Percentiles rank a stretch among this genome's conserved stretches.
Conservation (phyloP, 2,329 filamentous ascomycete genomes). For the Cadophora sp. region DNA sequence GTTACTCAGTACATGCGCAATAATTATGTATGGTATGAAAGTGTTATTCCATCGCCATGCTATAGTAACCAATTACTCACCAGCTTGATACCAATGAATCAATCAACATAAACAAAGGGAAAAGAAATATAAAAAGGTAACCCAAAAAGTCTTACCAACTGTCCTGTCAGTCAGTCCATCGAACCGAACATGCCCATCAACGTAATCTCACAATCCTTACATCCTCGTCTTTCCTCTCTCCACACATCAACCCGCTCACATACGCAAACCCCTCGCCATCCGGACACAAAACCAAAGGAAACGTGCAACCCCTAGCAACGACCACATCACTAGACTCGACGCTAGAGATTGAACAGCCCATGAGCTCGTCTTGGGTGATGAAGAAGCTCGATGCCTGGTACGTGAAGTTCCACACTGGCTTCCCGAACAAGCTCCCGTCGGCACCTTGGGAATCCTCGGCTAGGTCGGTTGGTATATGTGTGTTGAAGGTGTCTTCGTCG, state of each 20-base stretch:
- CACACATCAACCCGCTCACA: slow-evolving; percentile 36
- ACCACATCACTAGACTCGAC: slow-evolving; percentile 31
- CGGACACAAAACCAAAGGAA: slow-evolving; percentile 33
- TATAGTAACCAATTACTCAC: too few species aligned
- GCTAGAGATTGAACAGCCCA: slow-evolving; percentile 36
- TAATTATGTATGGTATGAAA: too few species aligned
- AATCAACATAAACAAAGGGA: too few species aligned
- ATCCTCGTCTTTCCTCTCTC: slow-evolving; percentile 27
- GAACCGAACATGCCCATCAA: neutral
- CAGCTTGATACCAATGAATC: too few species aligned
- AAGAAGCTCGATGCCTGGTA: slow-evolving; percentile 41
- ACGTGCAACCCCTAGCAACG: slow-evolving; percentile 33
- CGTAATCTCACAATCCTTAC: slow-evolving; percentile 20
- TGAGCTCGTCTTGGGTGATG: slow-evolving; percentile 35
- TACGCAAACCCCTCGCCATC: slow-evolving; percentile 33
- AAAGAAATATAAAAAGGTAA: too few species aligned
- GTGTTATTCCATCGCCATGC: too few species aligned
- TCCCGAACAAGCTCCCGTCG: slow-evolving; percentile 35
- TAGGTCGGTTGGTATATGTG: slow-evolving; percentile 37
- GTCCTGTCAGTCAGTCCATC: too few species aligned
- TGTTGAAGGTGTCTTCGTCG: slow-evolving; percentile 30
- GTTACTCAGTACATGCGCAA: too few species aligned
- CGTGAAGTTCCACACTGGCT: slow-evolving; percentile 38
- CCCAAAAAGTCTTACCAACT: too few species aligned
- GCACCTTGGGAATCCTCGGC: slow-evolving; percentile 33